A percentile compares a stretch with the other conserved stretches of the same genome.
These are phyloP conservation scores for Hymenoscyphus linearis DNA, from an alignment of 2,329 filamentous ascomycete species.

Conservation along the genomic window DNA sequence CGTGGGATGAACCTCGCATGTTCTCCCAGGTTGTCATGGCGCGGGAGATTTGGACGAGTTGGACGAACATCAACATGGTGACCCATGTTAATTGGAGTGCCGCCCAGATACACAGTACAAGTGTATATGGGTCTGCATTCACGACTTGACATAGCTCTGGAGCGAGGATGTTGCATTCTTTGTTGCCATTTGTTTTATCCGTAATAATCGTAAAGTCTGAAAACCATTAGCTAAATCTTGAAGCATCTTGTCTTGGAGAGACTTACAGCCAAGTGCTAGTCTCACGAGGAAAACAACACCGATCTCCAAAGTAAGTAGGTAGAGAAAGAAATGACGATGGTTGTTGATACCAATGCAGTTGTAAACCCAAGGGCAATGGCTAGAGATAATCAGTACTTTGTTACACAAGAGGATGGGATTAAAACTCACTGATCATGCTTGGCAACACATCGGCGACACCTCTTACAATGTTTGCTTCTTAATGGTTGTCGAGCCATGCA, in stretches of 20 bases:
- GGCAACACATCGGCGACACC: constrained; percentile 86
- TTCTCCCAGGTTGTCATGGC: constrained; percentile 96
- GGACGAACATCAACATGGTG: constrained; percentile 92
- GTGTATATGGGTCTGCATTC: constrained; percentile 77
- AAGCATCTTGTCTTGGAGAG: not conserved
- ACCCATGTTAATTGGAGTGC: constrained; percentile 89
- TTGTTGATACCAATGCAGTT: constrained; percentile 97
- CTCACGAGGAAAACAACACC: constrained; percentile 70
- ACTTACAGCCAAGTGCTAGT: constrained; percentile 67
- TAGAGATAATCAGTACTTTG: constrained; percentile 35
- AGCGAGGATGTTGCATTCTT: constrained; percentile 70
- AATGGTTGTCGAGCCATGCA: constrained; percentile 94
- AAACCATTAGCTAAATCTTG: constrained; percentile 25
- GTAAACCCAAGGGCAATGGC: constrained; percentile 96
- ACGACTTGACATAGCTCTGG: constrained; percentile 68
- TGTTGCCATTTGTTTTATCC: constrained; percentile 38
- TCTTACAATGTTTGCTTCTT: constrained; percentile 90
- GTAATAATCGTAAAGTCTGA: constrained; percentile 60
- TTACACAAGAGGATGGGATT: not conserved
- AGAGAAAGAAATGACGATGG: constrained; percentile 90
- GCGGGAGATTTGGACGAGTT: constrained; percentile 84
- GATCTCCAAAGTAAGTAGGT: constrained; percentile 71
- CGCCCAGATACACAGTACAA: constrained; percentile 74
- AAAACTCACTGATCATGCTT: constrained; percentile 86
- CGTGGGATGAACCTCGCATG: constrained; percentile 74